Evolutionary conservation across 257 asterid species (phyloP).

Genomic region (Petunia axillaris): DNA sequence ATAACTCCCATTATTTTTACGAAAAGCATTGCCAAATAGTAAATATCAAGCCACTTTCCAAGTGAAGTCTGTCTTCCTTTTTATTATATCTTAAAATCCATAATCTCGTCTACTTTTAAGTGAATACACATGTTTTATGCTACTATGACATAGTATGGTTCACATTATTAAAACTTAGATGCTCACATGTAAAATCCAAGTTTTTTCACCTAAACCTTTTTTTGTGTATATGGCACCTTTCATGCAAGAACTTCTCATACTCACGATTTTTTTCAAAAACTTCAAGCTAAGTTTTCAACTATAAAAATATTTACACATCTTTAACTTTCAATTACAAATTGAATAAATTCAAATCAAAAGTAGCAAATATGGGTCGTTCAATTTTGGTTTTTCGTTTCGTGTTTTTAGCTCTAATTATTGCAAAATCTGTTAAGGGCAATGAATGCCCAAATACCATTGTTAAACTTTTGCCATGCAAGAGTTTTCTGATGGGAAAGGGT

Average conservation of each 20-base stretch:
- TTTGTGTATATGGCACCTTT: background rate
- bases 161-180: background rate
- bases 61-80: background rate
- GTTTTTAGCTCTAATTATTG: background rate
- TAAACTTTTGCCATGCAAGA: constrained; percentile 26
- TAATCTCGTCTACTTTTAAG: background rate
- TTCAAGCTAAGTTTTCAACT: constrained; percentile 2
- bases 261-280: background rate
- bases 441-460: constrained; percentile 24
- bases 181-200: background rate
- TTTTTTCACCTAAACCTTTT: background rate
- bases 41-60: too few relatives aligned
- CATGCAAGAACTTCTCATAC: background rate
- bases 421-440: background rate
- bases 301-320: background rate
- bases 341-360: background rate
- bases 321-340: background rate
- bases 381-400: background rate
- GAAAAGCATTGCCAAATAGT: too few relatives aligned
- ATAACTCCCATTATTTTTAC: too few relatives aligned
- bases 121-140: constrained; percentile 11
- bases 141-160: background rate
- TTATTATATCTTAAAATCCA: background rate
- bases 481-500: constrained; percentile 15
- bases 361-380: background rate